Evolutionary conservation across 768 basidiomycete genomes (phyloP).

Genomic region (Auricularia heimuer): DNA sequence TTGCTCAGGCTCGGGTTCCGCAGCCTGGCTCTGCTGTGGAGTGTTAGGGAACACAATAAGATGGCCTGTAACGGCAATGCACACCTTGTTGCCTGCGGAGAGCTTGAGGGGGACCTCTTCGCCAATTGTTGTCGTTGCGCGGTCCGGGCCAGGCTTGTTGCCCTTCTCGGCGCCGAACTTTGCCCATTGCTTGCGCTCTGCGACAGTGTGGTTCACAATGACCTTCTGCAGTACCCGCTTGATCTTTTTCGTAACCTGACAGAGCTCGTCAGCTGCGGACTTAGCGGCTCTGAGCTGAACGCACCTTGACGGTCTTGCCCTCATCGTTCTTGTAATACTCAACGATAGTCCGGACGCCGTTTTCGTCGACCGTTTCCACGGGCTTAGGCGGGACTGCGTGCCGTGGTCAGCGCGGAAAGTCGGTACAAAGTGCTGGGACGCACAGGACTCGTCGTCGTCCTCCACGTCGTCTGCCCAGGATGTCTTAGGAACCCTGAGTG

Average conservation of each 20-base stretch:
- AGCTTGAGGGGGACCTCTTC: slow-evolving; percentile 59
- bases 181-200: slow-evolving; percentile 85
- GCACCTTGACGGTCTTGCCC: slow-evolving; percentile 89
- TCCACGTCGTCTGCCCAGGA: slow-evolving; percentile 88
- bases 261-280: neutral
- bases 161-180: slow-evolving; percentile 93
- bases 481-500: slow-evolving; percentile 34
- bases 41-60: neutral
- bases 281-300: slow-evolving; percentile 11
- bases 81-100: slow-evolving; percentile 45
- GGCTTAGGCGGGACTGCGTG: slow-evolving; percentile 30
- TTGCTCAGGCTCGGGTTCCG: slow-evolving; percentile 61
- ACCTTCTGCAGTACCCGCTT: slow-evolving; percentile 82
- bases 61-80: slow-evolving; percentile 24
- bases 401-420: no score
- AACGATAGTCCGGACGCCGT: slow-evolving; percentile 77
- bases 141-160: slow-evolving; percentile 78
- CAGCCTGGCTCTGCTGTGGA: neutral
- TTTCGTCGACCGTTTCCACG: slow-evolving; percentile 71
- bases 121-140: slow-evolving; percentile 88
- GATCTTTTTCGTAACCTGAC: slow-evolving; percentile 75
- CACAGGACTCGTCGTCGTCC: slow-evolving; percentile 51
- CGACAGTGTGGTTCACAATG: slow-evolving; percentile 88
- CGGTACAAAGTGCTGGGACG: slow-evolving; percentile 8
- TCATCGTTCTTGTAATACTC: slow-evolving; percentile 84